Conservation (phyloP, 352 stramenopile species). For the Globisporangium ultimum region DNA sequence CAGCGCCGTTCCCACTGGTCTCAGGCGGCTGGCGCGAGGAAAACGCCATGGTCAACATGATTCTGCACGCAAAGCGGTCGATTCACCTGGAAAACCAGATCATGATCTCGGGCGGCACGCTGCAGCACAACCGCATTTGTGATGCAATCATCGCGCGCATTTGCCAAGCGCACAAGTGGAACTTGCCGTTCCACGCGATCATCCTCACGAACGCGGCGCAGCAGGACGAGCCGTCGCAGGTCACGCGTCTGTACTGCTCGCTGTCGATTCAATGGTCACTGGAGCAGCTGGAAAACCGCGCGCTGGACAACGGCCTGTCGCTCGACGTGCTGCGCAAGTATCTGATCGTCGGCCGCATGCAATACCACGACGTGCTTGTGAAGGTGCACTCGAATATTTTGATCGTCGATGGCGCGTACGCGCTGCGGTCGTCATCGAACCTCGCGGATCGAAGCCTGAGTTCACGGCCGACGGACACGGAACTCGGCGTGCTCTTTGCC, state of each 20-base stretch:
- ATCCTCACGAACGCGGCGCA: conserved; percentile 74
- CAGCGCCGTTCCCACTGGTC: conserved; percentile 65
- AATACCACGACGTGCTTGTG: conserved; percentile 43
- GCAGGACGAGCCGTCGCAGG: conserved; percentile 70
- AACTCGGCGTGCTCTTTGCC: conserved; percentile 59
- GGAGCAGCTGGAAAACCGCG: conserved; percentile 58
- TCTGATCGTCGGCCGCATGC: conserved; percentile 46
- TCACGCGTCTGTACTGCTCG: conserved; percentile 75
- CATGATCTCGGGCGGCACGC: conserved; percentile 61
- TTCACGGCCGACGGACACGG: conserved; percentile 61
- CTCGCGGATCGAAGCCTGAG: conserved; percentile 74
- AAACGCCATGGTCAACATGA: conserved; percentile 83
- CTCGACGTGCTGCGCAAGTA: conserved; percentile 35
- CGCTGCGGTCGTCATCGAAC: conserved; percentile 70
- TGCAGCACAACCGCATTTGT: conserved; percentile 77
- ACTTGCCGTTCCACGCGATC: conserved; percentile 50
- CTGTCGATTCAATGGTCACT: conserved; percentile 78
- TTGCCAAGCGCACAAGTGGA: conserved; percentile 25
- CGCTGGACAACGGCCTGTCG: conserved; percentile 38
- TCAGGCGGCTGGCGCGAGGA: conserved; percentile 73
- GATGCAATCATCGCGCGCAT: conserved; percentile 58
- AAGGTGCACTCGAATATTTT: conserved; percentile 84
- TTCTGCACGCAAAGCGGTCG: conserved; percentile 54
- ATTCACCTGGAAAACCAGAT: conserved; percentile 83
- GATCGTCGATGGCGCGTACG: conserved; percentile 69